A percentile compares a stretch with the other conserved stretches of the same genome.
Conservation (phyloP, 1,284 basidiomycete genomes). For the Trametes sp. region DNA sequence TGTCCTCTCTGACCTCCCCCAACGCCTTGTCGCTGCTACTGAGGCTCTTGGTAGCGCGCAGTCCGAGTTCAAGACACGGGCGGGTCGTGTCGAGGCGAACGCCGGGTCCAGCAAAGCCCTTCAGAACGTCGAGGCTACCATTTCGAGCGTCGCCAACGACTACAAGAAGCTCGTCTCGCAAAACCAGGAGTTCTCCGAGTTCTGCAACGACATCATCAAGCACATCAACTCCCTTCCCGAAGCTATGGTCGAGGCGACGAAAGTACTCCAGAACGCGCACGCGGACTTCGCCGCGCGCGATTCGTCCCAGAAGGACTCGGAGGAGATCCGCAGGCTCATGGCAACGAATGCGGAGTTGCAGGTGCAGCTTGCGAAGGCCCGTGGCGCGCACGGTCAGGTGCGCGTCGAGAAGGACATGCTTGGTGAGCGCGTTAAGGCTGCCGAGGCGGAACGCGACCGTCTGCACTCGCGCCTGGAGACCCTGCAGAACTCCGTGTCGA, state of each 20-base stretch:
- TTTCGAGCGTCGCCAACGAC: constrained; percentile 52
- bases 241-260: constrained; percentile 59
- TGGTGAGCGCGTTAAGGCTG: constrained; percentile 61
- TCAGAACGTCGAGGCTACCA: constrained; percentile 51
- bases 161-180: constrained; percentile 55
- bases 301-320: constrained; percentile 64
- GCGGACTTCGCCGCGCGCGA: constrained; percentile 67
- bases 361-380: constrained; percentile 74
- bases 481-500: constrained; percentile 52
- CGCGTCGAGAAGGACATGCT: constrained; percentile 83
- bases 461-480: constrained; percentile 63
- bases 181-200: constrained; percentile 54
- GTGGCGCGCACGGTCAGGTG: constrained; percentile 75
- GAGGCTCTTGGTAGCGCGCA: constrained; percentile 49
- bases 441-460: constrained; percentile 69
- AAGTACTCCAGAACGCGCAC: constrained; percentile 64
- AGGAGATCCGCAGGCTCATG: constrained; percentile 67
- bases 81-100: constrained; percentile 35
- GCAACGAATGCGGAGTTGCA: constrained; percentile 68
- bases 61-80: constrained; percentile 42
- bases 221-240: constrained; percentile 67
- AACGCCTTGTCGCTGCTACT: constrained; percentile 49
- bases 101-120: constrained; percentile 39
- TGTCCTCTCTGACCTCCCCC: constrained; percentile 52
- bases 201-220: constrained; percentile 59